Evolutionary conservation across 208 protist species (phyloP).

Genomic region (Acanthamoeba sp.): DNA sequence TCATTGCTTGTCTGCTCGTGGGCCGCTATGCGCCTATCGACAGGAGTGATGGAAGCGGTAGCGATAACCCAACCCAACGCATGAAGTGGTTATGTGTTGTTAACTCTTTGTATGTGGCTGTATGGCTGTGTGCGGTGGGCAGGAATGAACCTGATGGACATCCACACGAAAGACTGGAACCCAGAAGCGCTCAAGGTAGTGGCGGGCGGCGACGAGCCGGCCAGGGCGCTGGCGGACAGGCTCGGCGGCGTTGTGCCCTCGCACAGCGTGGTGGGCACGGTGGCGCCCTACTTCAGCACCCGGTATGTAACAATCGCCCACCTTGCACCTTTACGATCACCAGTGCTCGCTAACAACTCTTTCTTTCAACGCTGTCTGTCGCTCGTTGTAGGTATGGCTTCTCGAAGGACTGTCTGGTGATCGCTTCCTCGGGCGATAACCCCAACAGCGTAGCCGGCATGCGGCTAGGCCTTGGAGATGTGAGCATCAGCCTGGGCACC

Average conservation of each 20-base stretch:
- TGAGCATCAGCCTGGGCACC: constrained; percentile 83
- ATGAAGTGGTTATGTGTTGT: too few species aligned
- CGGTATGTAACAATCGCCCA: too few species aligned
- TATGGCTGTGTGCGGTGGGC: too few species aligned
- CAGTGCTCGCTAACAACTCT: neutral
- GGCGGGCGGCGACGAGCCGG: neutral
- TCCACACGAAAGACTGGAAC: constrained; percentile 79
- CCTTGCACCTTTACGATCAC: neutral
- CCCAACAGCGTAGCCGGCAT: constrained; percentile 78
- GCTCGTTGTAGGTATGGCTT: constrained; percentile 65
- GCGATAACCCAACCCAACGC: too few species aligned
- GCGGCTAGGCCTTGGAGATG: constrained; percentile 74
- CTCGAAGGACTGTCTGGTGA: constrained; percentile 29
- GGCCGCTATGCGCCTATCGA: constrained; percentile 86
- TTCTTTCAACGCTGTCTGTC: too few species aligned
- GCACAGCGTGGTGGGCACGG: constrained; percentile 27
- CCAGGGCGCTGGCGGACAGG: constrained; percentile 7
- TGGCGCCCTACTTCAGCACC: constrained; percentile 76
- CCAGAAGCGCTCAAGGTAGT: constrained; percentile 7
- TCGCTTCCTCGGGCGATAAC: constrained; percentile 82
- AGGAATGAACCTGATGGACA: constrained; percentile 88
- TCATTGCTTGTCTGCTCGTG: constrained; percentile 82
- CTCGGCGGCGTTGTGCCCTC: constrained; percentile 70
- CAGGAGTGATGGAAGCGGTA: constrained; percentile 78
- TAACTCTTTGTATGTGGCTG: too few species aligned